Evolutionary conservation across 2,329 filamentous ascomycete species (phyloP).

Genomic region (Alternaria gaisen): DNA sequence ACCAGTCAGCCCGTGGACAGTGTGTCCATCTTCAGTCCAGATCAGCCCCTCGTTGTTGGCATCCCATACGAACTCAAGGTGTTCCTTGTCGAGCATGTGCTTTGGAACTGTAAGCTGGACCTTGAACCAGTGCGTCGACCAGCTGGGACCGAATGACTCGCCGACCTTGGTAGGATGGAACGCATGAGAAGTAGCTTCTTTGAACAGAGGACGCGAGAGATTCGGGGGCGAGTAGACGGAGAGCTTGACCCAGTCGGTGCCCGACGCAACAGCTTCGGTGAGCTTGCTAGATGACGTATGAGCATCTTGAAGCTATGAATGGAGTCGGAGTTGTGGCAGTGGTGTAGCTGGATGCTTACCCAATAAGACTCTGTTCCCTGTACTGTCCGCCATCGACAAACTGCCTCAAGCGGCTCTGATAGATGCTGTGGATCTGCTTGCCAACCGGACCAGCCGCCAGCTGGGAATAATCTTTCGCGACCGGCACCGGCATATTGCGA

Average conservation of each 20-base stretch:
- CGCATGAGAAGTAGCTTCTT: conserved; percentile 79
- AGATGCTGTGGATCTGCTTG: conserved; percentile 77
- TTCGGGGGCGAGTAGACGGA: conserved; percentile 85
- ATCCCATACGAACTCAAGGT: conserved; percentile 97
- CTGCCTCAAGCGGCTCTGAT: conserved; percentile 80
- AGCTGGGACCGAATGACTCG: conserved; percentile 87
- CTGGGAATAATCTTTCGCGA: conserved; percentile 43
- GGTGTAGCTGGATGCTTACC: conserved; percentile 59
- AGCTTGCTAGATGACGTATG: conserved; percentile 66
- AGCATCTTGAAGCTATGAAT: conserved; percentile 10
- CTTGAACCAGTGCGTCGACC: conserved; percentile 98
- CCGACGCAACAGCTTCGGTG: conserved; percentile 72
- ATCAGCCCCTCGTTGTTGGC: conserved; percentile 93
- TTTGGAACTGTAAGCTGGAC: conserved; percentile 80
- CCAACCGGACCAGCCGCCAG: conserved; percentile 50
- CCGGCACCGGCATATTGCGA: conserved; percentile 34
- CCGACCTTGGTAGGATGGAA: conserved; percentile 81
- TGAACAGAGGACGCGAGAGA: conserved; percentile 81
- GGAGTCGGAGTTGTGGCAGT: not conserved
- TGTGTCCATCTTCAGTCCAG: conserved; percentile 89
- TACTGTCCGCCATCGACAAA: conserved; percentile 80
- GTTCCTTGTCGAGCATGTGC: conserved; percentile 76
- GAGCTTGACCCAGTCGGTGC: conserved; percentile 80
- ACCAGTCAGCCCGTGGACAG: conserved; percentile 90
- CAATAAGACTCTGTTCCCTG: conserved; percentile 74